Conservation (phyloP, 2,329 filamentous ascomycete genomes). For the Scolecobasidium constrictum region DNA sequence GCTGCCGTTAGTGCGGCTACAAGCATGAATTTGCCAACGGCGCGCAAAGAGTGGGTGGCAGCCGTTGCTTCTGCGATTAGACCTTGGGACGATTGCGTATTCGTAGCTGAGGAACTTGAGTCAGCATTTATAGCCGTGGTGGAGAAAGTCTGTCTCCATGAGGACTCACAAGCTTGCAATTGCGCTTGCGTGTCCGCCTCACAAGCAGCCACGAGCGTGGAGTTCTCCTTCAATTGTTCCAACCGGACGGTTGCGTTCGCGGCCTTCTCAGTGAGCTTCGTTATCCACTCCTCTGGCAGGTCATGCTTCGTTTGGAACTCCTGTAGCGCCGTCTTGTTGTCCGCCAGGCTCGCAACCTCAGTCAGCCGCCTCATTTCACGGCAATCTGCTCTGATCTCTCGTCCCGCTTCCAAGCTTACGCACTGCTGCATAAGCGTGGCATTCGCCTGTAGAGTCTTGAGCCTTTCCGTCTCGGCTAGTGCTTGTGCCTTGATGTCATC, state of each 20-base stretch:
- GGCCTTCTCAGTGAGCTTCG: constrained; percentile 16
- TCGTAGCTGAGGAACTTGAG: too few species aligned
- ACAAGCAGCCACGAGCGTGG: constrained; percentile 19
- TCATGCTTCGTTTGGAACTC: constrained; percentile 15
- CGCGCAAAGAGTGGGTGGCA: too few species aligned
- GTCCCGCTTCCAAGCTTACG: constrained; percentile 16
- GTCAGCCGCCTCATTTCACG: constrained; percentile 16
- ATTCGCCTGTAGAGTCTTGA: constrained; percentile 17
- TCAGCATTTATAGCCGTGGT: too few species aligned
- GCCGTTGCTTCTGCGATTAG: too few species aligned
- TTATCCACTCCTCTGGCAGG: constrained; percentile 16
- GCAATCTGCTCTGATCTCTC: constrained; percentile 16
- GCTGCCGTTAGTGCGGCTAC: too few species aligned
- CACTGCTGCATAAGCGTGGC: constrained; percentile 19
- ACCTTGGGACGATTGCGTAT: too few species aligned
- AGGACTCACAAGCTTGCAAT: too few species aligned
- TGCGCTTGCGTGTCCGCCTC: constrained; percentile 12
- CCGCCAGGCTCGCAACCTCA: constrained; percentile 16
- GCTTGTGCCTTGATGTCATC: constrained; percentile 19
- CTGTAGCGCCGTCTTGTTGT: constrained; percentile 18
- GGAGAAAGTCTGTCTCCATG: too few species aligned
- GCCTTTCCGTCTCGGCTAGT: constrained; percentile 15
- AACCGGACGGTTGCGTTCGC: constrained; percentile 17
- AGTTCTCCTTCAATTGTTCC: constrained; percentile 17
- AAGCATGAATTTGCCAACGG: too few species aligned